Base-by-base conservation (phyloP, 2,329 filamentous ascomycete species). In the Colletotrichum lindemuthianum region DNA sequence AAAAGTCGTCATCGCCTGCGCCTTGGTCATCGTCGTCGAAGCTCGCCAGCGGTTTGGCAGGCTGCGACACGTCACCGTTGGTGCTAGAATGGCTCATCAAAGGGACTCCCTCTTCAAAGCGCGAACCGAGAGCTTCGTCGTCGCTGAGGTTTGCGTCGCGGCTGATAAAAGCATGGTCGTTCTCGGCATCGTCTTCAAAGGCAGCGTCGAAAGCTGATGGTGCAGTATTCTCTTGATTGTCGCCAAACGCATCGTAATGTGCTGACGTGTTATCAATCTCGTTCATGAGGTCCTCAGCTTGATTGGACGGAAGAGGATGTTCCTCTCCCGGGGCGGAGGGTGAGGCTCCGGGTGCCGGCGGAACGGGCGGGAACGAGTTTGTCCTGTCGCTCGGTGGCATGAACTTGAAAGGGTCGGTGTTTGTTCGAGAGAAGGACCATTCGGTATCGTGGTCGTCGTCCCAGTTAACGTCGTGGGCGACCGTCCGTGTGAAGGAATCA, bases 31-130 rank as follows among this genome's bases (percentile, higher is more conserved):
- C 81, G 6, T 81, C 79, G 8, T 74, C 75, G 70, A 85, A 84
- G 16, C 51, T 53, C 1, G 43, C 49, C 10, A 67, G 49, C 2
- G 63, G 24, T 33, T 59, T 43, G 34, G 55, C 53, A 10, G 34
- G 24, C 44, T 69, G 71, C 69, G 73, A 74, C 40, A 61, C 24
- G 15, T 68, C 55, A 9, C 70, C 69, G 12, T 73, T 72, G 4
- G 68, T 64, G 44, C 77, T 69, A 3, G 72, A 59, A 52, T 78
- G 74, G 16, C 81, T 79, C 70, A 87, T 87, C 64, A 93, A 75
- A 1, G 90, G 90, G 5, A 92, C 64, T 0, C 90, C 90, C 76
- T 93, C 90, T 63, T 91, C 89, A 67, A 84, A 92, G 48, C 90
- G 85, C 32, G 85, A 84, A 33, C 90, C 85, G 1, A 79, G 77